A percentile compares a stretch with the other conserved stretches of the same genome.
Evolutionary conservation across 148 eudicot species (phyloP).

Genomic region (Silene conica): DNA sequence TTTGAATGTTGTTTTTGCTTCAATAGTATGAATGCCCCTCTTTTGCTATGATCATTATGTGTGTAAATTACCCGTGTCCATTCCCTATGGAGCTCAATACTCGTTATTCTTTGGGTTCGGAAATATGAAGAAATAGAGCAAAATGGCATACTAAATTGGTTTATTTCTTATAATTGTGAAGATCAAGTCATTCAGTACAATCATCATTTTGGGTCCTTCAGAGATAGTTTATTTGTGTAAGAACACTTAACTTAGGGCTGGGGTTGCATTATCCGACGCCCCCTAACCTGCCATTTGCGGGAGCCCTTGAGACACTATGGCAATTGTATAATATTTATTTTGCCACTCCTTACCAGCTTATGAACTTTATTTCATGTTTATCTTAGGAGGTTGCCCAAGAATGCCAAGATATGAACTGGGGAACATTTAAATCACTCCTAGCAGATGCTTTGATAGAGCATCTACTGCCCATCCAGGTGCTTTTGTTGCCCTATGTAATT

Average conservation of each 20-base stretch:
- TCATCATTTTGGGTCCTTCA: background rate
- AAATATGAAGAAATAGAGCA: background rate
- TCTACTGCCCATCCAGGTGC: constrained; percentile 82
- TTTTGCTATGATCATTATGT: background rate
- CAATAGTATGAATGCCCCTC: background rate
- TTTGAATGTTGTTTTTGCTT: background rate
- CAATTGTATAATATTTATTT: background rate
- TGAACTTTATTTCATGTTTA: background rate
- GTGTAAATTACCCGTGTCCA: background rate
- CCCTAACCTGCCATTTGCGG: background rate
- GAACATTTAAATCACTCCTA: constrained; percentile 68
- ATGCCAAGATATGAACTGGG: constrained; percentile 93
- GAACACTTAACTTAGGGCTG: background rate
- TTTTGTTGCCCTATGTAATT: background rate
- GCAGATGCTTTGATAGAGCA: constrained; percentile 87
- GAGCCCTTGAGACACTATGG: background rate
- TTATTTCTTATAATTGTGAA: background rate
- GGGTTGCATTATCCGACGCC: background rate
- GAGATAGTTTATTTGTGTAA: background rate
- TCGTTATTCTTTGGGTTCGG: background rate
- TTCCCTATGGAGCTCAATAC: background rate
- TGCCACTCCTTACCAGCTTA: background rate
- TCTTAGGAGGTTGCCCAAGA: constrained; percentile 80
- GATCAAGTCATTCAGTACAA: background rate
- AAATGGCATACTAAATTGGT: background rate